A percentile compares a stretch with the other conserved stretches of the same genome.
phyloP scores from a whole-genome alignment of 2,329 filamentous ascomycete species.

The Acephala macrosclerotiorum region DNA sequence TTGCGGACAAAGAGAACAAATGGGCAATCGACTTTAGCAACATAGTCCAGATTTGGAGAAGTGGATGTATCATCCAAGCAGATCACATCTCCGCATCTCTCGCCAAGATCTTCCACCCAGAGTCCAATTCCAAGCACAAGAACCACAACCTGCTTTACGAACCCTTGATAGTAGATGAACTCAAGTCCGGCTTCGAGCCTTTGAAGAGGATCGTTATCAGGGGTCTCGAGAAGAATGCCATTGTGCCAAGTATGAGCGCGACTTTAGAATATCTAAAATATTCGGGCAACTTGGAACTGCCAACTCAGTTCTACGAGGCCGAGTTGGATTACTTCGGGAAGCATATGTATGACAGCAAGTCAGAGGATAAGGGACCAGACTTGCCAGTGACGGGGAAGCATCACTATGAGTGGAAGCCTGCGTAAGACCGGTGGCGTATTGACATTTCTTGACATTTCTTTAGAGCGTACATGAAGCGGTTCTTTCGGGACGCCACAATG shows the following conservation, averaged over 20 bases:
- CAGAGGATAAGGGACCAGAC: conserved; percentile 58
- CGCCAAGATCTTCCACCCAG: conserved; percentile 49
- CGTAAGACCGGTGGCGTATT: conserved; percentile 32
- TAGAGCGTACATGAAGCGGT: neutral
- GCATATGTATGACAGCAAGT: conserved; percentile 69
- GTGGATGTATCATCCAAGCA: conserved; percentile 74
- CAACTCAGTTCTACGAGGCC: conserved; percentile 74
- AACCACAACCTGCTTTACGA: conserved; percentile 54
- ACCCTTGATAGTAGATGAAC: conserved; percentile 57
- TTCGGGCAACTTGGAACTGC: conserved; percentile 62
- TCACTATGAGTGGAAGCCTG: conserved; percentile 68
- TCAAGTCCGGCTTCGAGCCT: conserved; percentile 56
- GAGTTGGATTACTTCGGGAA: conserved; percentile 75
- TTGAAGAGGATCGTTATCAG: conserved; percentile 64
- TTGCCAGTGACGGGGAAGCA: conserved; percentile 62
- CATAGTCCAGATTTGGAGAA: conserved; percentile 69
- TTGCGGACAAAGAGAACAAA: conserved; percentile 61
- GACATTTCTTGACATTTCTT: neutral
- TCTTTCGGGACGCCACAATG: no score
- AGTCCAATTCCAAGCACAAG: conserved; percentile 44
- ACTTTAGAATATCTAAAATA: conserved; percentile 75
- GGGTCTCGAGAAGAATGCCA: conserved; percentile 62
- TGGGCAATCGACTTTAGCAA: conserved; percentile 64
- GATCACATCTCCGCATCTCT: conserved; percentile 70
- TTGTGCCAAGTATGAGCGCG: conserved; percentile 65